These are phyloP conservation scores for Trichoderma virens DNA, from an alignment of 495 filamentous ascomycete genomes.

Conservation along the genomic window DNA sequence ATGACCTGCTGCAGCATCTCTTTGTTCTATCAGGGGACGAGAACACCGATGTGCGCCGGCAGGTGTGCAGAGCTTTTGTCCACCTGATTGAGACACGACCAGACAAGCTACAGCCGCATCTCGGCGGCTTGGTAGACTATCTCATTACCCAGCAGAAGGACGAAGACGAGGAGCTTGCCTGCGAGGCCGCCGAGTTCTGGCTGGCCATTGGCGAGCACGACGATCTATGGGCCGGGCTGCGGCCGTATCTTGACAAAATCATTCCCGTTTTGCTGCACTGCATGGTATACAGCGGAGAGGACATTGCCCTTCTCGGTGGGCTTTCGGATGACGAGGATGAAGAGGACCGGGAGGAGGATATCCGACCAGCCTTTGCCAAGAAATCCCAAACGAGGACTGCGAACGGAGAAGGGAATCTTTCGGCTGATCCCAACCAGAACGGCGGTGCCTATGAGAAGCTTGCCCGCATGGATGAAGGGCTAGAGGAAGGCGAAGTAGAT, in stretches of 20 bases:
- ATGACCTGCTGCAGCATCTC: slow-evolving; percentile 69
- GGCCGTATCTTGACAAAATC: slow-evolving; percentile 73
- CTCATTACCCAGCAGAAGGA: slow-evolving; percentile 84
- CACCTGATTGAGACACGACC: slow-evolving; percentile 86
- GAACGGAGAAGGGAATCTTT: slow-evolving; percentile 41
- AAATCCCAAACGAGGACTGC: slow-evolving; percentile 44
- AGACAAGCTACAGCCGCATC: slow-evolving; percentile 81
- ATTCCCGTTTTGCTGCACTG: slow-evolving; percentile 85
- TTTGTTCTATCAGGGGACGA: slow-evolving; percentile 72
- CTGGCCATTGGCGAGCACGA: slow-evolving; percentile 85
- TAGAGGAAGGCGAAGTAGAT: slow-evolving; percentile 87
- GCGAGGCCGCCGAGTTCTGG: slow-evolving; percentile 98
- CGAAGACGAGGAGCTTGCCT: slow-evolving; percentile 83
- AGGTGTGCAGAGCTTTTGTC: slow-evolving; percentile 89
- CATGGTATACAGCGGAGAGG: slow-evolving; percentile 95
- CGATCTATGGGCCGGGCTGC: slow-evolving; percentile 61
- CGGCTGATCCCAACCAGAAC: slow-evolving; percentile 45
- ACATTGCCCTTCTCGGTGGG: slow-evolving; percentile 73
- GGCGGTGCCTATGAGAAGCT: slow-evolving; percentile 42
- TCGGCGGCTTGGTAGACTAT: slow-evolving; percentile 85
- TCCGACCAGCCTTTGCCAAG: slow-evolving; percentile 89
- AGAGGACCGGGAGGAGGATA: slow-evolving; percentile 84
- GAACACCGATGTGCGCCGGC: slow-evolving; percentile 71
- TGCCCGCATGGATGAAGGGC: slow-evolving; percentile 54
- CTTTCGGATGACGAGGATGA: slow-evolving; percentile 85